These are phyloP conservation scores for Geotrichum phurueaensis DNA, from an alignment of 1,139 yeast genomes.

Conservation along the genomic window DNA sequence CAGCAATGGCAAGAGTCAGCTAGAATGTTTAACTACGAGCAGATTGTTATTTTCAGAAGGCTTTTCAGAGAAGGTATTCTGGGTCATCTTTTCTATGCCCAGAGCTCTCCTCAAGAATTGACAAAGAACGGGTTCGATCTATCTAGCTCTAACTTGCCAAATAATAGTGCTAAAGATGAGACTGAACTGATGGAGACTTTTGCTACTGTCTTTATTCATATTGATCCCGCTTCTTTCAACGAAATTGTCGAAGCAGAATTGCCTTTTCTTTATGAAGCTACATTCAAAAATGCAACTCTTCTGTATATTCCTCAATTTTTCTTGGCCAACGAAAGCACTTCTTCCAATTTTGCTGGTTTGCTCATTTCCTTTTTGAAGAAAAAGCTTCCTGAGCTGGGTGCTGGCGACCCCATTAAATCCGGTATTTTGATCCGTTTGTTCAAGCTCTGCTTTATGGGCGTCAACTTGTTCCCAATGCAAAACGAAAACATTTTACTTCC, in stretches of 20 bases:
- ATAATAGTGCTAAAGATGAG: constrained; percentile 73
- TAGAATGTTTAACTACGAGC: constrained; percentile 74
- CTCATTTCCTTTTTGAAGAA: constrained; percentile 69
- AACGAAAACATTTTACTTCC: constrained; percentile 86
- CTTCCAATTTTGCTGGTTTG: constrained; percentile 88
- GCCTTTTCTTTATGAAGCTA: constrained; percentile 68
- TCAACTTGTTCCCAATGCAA: constrained; percentile 78
- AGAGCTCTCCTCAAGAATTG: constrained; percentile 33
- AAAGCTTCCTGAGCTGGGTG: constrained; percentile 73
- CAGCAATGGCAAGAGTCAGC: constrained; percentile 87
- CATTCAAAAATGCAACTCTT: constrained; percentile 78
- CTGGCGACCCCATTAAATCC: constrained; percentile 69
- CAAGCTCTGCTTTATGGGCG: constrained; percentile 93
- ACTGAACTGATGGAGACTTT: constrained; percentile 94
- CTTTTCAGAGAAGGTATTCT: constrained; percentile 79
- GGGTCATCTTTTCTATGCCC: constrained; percentile 71
- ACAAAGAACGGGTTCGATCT: constrained; percentile 43
- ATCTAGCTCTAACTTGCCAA: constrained; percentile 56
- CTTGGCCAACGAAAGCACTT: constrained; percentile 86
- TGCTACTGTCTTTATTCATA: constrained; percentile 87
- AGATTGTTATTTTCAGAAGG: constrained; percentile 66
- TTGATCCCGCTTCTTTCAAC: constrained; percentile 93
- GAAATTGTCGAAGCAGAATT: constrained; percentile 83
- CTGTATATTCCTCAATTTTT: constrained; percentile 91
- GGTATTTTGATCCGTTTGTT: constrained; percentile 78